phyloP scores from a whole-genome alignment of 345 rosid genomes.

The sweet orange (Citrus sinensis) region DVS_A1.0 CM039166.1:14423001-14423500 shows the following conservation, averaged over 20 bases:
- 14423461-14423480: background rate
- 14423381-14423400: constrained; percentile 84
- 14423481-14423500: background rate
- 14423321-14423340: constrained; percentile 85
- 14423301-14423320: constrained; percentile 75
- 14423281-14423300: constrained; percentile 73
- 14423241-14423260: constrained; percentile 67
- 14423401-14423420: background rate
- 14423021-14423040: background rate
- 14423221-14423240: constrained; percentile 70
- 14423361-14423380: constrained; percentile 72
- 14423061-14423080: background rate
- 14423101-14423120: background rate
- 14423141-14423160: background rate
- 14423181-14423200: background rate
- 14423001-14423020: background rate
- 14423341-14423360: constrained; percentile 73
- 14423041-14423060: background rate
- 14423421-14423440: background rate
- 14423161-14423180: background rate
- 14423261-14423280: constrained; percentile 81
- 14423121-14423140: background rate
- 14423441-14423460: background rate
- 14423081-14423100: background rate
- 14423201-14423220: constrained; percentile 45